phyloP scores from a whole-genome alignment of 208 protist genomes.

The Trypanosoma rangeli region DNA sequence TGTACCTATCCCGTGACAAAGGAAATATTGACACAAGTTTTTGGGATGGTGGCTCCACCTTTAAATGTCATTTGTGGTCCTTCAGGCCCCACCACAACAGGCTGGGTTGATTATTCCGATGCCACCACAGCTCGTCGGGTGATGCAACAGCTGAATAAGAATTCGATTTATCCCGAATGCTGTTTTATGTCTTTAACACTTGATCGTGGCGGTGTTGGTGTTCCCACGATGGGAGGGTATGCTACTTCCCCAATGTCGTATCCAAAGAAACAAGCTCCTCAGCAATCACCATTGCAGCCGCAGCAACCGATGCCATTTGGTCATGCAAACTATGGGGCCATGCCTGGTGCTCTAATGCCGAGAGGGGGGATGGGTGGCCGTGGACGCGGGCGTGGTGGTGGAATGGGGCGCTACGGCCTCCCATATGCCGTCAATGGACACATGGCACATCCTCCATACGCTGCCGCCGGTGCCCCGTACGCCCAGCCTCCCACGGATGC shows the following conservation, averaged over 20 bases:
- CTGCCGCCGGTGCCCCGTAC: constrained; percentile 2
- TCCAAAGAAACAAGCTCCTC: constrained; percentile 3
- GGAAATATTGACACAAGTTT: constrained; percentile 75
- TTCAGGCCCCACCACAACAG: constrained; percentile 58
- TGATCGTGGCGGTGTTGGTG: constrained; percentile 10
- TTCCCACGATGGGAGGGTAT: constrained; percentile 16
- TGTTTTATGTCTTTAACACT: constrained; percentile 70
- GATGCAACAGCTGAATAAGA: constrained; percentile 69
- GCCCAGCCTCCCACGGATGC: constrained; percentile 26
- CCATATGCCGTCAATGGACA: constrained; percentile 3
- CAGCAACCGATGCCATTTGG: constrained; percentile 28
- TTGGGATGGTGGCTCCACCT: constrained; percentile 69
- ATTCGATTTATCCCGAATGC: constrained; percentile 82
- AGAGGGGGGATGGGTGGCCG: constrained; percentile 26
- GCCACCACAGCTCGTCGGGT: constrained; percentile 51
- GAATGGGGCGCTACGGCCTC: constrained; percentile 27
- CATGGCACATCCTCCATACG: constrained; percentile 7
- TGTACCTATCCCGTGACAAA: constrained; percentile 85
- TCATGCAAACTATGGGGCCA: constrained; percentile 21
- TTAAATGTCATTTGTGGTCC: constrained; percentile 65
- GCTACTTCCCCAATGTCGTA: constrained; percentile 24
- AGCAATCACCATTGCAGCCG: constrained; percentile 27
- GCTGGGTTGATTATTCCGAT: constrained; percentile 73
- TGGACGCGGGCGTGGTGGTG: constrained; percentile 23
- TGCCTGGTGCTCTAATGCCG: constrained; percentile 22